Percentiles rank a stretch among this genome's conserved stretches.
phyloP scores from a whole-genome alignment of 345 rosid species.

The Salix exigua region DNA sequence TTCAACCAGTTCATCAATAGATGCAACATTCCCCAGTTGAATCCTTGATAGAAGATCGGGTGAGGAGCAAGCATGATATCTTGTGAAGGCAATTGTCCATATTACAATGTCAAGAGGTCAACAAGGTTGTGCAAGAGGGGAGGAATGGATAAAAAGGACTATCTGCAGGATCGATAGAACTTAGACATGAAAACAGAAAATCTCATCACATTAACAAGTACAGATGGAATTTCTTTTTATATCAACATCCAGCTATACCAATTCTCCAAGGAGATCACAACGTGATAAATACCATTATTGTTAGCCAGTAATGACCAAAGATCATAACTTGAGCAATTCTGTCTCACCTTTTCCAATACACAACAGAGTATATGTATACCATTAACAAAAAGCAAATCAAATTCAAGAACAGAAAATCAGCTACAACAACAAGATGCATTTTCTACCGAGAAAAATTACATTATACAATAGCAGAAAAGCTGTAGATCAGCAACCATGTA shows the following conservation, averaged over 20 bases:
- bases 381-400: slow-evolving; percentile 1
- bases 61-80: not conserved
- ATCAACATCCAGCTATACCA: not conserved
- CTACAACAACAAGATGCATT: slow-evolving; percentile 35
- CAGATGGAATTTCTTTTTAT: not conserved
- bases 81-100: not conserved
- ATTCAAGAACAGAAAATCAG: slow-evolving; percentile 23
- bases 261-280: not conserved
- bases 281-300: not conserved
- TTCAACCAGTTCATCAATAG: slow-evolving; percentile 3
- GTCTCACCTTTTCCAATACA: slow-evolving; percentile 3
- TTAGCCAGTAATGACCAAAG: not conserved
- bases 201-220: not conserved
- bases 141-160: not conserved
- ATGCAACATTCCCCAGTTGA: slow-evolving; percentile 13
- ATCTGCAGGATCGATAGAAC: not conserved
- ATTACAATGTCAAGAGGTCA: not conserved
- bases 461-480: slow-evolving; percentile 41
- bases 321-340: not conserved
- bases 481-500: slow-evolving; percentile 31
- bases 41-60: not conserved
- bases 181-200: not conserved
- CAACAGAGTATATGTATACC: slow-evolving; percentile 12
- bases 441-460: slow-evolving; percentile 31
- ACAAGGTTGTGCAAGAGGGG: not conserved